These are phyloP conservation scores for Diaporthe vexans DNA, from an alignment of 2,329 filamentous ascomycete species.

Conservation along the genomic window DNA sequence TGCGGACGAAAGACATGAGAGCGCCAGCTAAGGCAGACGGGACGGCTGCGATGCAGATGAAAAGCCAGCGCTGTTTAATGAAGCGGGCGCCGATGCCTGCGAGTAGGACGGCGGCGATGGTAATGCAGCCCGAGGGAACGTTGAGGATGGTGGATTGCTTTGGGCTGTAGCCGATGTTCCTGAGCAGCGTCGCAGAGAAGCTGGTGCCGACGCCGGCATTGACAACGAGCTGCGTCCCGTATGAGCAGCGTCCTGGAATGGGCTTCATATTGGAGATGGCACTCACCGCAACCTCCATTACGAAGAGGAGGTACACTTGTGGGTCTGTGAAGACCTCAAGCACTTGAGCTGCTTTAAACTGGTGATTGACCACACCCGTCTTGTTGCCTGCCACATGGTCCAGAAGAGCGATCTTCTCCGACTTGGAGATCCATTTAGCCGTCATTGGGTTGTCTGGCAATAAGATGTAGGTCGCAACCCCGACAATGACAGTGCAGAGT, in stretches of 20 bases:
- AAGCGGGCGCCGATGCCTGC: conserved; percentile 51
- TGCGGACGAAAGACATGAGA: conserved; percentile 54
- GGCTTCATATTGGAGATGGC: not conserved
- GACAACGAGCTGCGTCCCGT: conserved; percentile 60
- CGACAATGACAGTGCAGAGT: no score
- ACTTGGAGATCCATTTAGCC: no score
- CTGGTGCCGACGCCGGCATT: conserved; percentile 65
- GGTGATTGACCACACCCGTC: no score
- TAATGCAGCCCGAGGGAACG: conserved; percentile 66
- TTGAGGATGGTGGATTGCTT: conserved; percentile 65
- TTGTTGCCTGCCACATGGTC: no score
- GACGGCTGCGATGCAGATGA: conserved; percentile 42
- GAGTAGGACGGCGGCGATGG: conserved; percentile 65
- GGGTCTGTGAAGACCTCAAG: conserved; percentile 61
- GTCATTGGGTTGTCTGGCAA: no score
- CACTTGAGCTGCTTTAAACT: no score
- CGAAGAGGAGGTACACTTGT: conserved; percentile 64
- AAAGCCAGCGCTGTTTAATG: conserved; percentile 10
- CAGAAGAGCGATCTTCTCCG: no score
- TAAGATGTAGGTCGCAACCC: no score
- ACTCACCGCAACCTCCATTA: conserved; percentile 63
- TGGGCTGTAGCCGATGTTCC: conserved; percentile 57
- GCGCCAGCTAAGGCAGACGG: conserved; percentile 57
- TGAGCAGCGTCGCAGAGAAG: conserved; percentile 68
- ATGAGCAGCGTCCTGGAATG: conserved; percentile 40